These are phyloP conservation scores for Mucor mucedo DNA, from an alignment of 371 early-diverging fungal genomes.

Conservation along the genomic window DNA sequence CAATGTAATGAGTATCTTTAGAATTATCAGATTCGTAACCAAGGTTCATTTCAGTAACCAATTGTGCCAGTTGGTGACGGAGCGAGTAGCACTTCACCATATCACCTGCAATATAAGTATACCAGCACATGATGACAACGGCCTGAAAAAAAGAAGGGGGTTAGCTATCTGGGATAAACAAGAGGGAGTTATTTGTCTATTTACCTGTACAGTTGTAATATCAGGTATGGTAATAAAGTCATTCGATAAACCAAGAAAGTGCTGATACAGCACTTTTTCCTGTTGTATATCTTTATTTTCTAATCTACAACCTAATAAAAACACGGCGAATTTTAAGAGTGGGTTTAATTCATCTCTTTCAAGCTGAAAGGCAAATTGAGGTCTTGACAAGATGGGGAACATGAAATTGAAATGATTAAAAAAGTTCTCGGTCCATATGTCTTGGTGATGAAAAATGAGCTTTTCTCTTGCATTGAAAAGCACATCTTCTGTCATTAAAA, in stretches of 20 bases:
- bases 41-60: conserved; percentile 13
- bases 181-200: neutral
- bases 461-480: neutral
- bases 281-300: neutral
- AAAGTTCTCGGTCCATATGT: conserved; percentile 31
- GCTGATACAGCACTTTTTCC: conserved; percentile 7
- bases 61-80: conserved; percentile 26
- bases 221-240: conserved; percentile 12
- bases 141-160: conserved; percentile 28
- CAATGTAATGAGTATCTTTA: conserved; percentile 25
- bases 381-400: conserved; percentile 46
- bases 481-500: conserved; percentile 16
- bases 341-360: conserved; percentile 32
- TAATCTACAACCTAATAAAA: conserved; percentile 32
- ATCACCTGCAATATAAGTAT: conserved; percentile 40
- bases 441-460: conserved; percentile 6
- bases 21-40: conserved; percentile 16
- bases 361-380: conserved; percentile 36
- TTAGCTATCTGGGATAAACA: neutral
- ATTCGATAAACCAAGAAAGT: conserved; percentile 13
- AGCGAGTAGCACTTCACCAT: conserved; percentile 28
- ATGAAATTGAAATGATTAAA: conserved; percentile 49
- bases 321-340: conserved; percentile 43
- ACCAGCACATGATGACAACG: conserved; percentile 48
- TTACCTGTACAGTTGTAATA: conserved; percentile 40